Base-by-base conservation (phyloP, 2,329 filamentous ascomycete species). In the Penicillium olsonii region DNA sequence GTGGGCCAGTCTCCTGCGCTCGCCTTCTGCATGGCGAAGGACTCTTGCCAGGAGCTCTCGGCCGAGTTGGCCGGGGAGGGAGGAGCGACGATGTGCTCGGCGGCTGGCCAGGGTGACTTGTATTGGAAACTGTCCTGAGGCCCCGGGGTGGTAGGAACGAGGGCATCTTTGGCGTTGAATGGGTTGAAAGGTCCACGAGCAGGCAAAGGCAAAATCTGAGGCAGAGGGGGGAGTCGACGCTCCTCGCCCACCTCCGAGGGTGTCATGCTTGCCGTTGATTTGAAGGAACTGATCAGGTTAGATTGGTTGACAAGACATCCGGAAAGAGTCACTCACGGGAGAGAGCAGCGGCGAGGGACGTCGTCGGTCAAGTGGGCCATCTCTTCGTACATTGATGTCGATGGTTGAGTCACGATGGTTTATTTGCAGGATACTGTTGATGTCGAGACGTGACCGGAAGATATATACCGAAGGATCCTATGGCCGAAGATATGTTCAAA, bases 1-100 rank as follows among this genome's bases (percentile, higher is more conserved):
- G 57, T 63, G n/a, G 66, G 64, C 67, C 65, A 70, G 27, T 69
- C 66, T 22, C 61, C 46, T 10, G 57, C 50, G 8, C 33, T 42
- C 17, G 61, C 52, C 45, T 66, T 67, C 38, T 67, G 66, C 12
- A 64, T 52, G 2, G 57, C 55, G 38, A 68, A 62, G 1, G 62
- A 58, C 19, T 72, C 69, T 39, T 66, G 62, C 65, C 68, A 69
- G 17, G 68, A 67, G 53, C 65, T 62, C 12, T 71, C 69, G 9
- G 66, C 63, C 17, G 69, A 71, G 56, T 65, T 70, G 44, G 68
- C 68, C 9, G 69, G 69, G 0, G 69, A 72, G 2, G 69, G 68
- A 47, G 69, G 69, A 6, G 68, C 59, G 26, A 64, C 52, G 4
- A 65, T 59, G 29, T 62, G 58, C 48, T 71, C 69, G 6, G 52